Base-by-base conservation (phyloP, 2,329 filamentous ascomycete genomes). In the Bertia moriformis region DNA sequence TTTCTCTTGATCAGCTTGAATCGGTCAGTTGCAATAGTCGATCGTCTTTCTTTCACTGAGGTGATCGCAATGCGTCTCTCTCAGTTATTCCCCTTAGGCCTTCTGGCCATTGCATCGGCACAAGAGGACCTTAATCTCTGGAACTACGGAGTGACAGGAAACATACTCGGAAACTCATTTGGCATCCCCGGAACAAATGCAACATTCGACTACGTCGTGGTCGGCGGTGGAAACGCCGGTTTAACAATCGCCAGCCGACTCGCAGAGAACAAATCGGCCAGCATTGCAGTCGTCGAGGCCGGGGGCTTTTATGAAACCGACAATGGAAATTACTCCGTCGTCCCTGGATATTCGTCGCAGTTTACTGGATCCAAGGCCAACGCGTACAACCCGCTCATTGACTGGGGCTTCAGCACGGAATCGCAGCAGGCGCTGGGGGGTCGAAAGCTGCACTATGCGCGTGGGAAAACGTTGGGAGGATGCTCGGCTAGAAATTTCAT, bases 311-410 rank as follows among this genome's bases (percentile, higher is more conserved):
- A 35, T 17, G 32, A 35, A 39, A 35, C 53, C n/a, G 44, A 49
- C 32, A 56, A 54, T 44, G 52, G 52, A 14, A 55, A 56, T 36
- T 17, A 42, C 1, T 51, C 47, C 4, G 32, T 46, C 4, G 44
- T 56, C 3, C 55, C 54, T 2, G 52, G 38, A 1, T 51, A 51
- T 24, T 29, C 37, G 2, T 42, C 42, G 14, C 45, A 42, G 12
- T 48, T 44, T 18, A 42, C 45, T 0, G 51, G 55, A 10, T 43
- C 46, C 4, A 48, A 51, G 37, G 47, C 46, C 2, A 29, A 38
- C 3, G 44, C 50, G 17, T 46, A 40, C 19, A 42, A 50, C 18
- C 48, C 49, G 2, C 39, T 47, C 29, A 2, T 35, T 18, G 32
- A 35, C 15, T 35, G 32, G 32, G 15, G 15, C 10, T 35, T 35